Base-by-base conservation (phyloP, 495 filamentous ascomycete species). In the Barbatosphaeria neglecta region DNA sequence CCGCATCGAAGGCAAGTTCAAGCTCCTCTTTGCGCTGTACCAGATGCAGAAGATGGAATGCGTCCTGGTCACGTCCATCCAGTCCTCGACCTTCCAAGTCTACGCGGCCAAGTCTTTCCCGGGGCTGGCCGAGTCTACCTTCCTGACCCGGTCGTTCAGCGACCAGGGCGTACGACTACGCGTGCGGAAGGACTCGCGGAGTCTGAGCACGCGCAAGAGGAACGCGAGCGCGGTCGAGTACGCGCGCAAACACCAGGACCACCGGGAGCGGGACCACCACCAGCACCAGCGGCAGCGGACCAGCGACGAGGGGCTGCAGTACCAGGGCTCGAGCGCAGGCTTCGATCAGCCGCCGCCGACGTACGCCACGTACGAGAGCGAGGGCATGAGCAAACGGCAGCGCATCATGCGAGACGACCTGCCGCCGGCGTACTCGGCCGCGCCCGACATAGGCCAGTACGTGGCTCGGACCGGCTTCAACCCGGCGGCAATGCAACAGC, bases 161-260 rank as follows among this genome's bases (percentile, higher is more conserved):
- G 92, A 98, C 59, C 92, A 98, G 61, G 92, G 92, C 16, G 87
- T 97, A 11, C 81, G 88, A 33, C 69, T 98, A 38, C 77, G 90
- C 43, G 79, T 96, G 39, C 78, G 90, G 48, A 98, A 98, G 61
- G 88, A 95, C 56, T 70, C 67, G 6, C 52, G 69, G 19, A 65
- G 62, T 15, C 62, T 68, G 23, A 64, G 63, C 7, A 69, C 65
- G 20, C 61, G 68, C 28, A 73, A 73, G 46, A 59, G 69, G 28
- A 67, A 62, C 45, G 44, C 42, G 35, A 38, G 31, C 45, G 44
- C 39, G 9, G 39, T n/a, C 19, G 39, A 41, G 20, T 41, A 23
- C 39, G 20, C 39, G 4, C 20, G 39, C 3, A 41, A 41, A n/a
- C 39, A 41, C 39, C 39, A 41, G 22, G 39, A 22, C 4, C 39